phyloP scores from a whole-genome alignment of 345 rosid species.

The Lepidium didymum region DNA sequence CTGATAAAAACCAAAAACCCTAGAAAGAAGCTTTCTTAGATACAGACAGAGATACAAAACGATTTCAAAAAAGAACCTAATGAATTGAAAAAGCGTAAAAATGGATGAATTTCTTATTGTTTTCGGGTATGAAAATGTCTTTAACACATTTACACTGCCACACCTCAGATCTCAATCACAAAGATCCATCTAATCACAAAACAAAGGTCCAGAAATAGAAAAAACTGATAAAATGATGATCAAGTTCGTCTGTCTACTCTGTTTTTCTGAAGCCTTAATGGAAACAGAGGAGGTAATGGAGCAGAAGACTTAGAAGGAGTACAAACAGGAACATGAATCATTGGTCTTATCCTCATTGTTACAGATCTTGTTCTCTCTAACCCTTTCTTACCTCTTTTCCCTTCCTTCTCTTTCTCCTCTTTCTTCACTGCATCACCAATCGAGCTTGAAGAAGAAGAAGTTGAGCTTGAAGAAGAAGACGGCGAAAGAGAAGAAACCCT shows the following conservation, averaged over 20 bases:
- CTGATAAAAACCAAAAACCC: background rate
- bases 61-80: background rate
- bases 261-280: slow-evolving; percentile 42
- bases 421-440: slow-evolving; percentile 35
- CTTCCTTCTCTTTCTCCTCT: slow-evolving; percentile 47
- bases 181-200: slow-evolving; percentile 22
- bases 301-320: slow-evolving; percentile 43
- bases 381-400: slow-evolving; percentile 69
- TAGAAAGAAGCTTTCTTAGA: background rate
- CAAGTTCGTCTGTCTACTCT: slow-evolving; percentile 43
- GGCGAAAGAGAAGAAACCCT: slow-evolving; percentile 60
- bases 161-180: slow-evolving; percentile 23
- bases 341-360: slow-evolving; percentile 71
- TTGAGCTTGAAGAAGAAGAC: slow-evolving; percentile 55
- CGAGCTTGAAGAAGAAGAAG: slow-evolving; percentile 63
- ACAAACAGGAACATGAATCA: slow-evolving; percentile 81
- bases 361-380: slow-evolving; percentile 78
- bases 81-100: slow-evolving; percentile 2
- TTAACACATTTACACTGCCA: slow-evolving; percentile 18
- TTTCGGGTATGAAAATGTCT: slow-evolving; percentile 8
- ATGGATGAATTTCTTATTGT: slow-evolving; percentile 1
- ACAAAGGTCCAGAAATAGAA: background rate
- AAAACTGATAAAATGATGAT: background rate
- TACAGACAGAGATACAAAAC: background rate
- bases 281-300: slow-evolving; percentile 62